These are phyloP conservation scores for Smallanthus sonchifolius DNA, from an alignment of 129 eudicot genomes.

Conservation along the genomic window DNA sequence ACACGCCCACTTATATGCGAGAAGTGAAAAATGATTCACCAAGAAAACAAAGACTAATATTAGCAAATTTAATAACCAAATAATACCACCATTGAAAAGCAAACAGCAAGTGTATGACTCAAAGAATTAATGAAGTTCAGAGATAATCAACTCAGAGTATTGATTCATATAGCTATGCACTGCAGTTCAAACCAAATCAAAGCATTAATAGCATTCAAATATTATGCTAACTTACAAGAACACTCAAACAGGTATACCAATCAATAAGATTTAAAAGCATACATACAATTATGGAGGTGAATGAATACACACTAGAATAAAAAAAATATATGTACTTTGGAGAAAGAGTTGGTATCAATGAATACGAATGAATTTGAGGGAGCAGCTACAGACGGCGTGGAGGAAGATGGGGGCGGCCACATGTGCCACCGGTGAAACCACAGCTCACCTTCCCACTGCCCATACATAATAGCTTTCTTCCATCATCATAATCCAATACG, in stretches of 20 bases:
- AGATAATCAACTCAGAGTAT: neutral
- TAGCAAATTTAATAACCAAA: neutral
- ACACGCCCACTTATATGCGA: neutral
- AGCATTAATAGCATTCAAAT: neutral
- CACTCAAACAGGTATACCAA: neutral
- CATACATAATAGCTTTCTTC: conserved; percentile 32
- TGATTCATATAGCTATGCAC: neutral
- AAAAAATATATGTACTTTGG: conserved; percentile 30
- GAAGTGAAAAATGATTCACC: neutral
- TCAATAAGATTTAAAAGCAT: no score
- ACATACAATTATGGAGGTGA: neutral
- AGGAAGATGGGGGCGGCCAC: conserved; percentile 53
- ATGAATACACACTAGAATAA: neutral
- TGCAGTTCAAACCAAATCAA: neutral
- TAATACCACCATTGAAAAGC: conserved; percentile 7
- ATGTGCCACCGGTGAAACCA: conserved; percentile 51
- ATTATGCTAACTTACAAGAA: neutral
- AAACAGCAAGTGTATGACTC: conserved; percentile 5
- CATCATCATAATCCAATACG: conserved; percentile 26
- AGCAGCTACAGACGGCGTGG: conserved; percentile 40
- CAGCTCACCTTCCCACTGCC: conserved; percentile 48
- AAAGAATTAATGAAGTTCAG: neutral
- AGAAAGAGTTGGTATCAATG: conserved; percentile 33
- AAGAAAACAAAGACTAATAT: neutral
- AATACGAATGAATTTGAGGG: conserved; percentile 18